phyloP scores from a whole-genome alignment of 1,139 yeast species.

The Taphrina communis region DNA sequence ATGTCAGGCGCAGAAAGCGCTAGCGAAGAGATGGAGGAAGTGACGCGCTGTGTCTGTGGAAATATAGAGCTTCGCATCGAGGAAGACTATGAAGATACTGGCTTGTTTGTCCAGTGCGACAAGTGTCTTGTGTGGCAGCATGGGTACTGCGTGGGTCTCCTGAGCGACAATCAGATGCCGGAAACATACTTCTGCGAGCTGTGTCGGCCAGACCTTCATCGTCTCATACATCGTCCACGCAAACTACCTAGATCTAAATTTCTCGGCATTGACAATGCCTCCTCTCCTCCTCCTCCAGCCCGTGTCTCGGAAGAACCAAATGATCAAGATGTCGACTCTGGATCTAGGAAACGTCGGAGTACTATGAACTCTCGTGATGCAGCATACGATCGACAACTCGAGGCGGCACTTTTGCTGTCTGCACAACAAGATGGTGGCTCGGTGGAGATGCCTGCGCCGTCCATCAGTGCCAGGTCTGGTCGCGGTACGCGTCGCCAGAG shows the following conservation, averaged over 20 bases:
- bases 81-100: slow-evolving; percentile 59
- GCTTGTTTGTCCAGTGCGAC: slow-evolving; percentile 77
- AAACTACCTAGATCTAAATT: slow-evolving; percentile 11
- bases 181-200: slow-evolving; percentile 59
- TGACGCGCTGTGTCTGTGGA: slow-evolving; percentile 68
- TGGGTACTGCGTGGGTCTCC: slow-evolving; percentile 65
- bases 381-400: slow-evolving; percentile 51
- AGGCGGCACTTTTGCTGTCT: slow-evolving; percentile 35
- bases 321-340: slow-evolving; percentile 13
- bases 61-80: slow-evolving; percentile 57
- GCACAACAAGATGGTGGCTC: slow-evolving; percentile 33
- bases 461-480: slow-evolving; percentile 29
- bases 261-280: slow-evolving; percentile 20
- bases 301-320: slow-evolving; percentile 2
- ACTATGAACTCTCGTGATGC: slow-evolving; percentile 58
- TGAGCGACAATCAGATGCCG: slow-evolving; percentile 55
- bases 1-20: slow-evolving; percentile 27
- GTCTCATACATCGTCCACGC: slow-evolving; percentile 45
- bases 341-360: slow-evolving; percentile 48
- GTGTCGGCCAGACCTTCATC: slow-evolving; percentile 58
- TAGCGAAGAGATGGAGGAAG: slow-evolving; percentile 45
- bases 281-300: slow-evolving; percentile 11
- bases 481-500: slow-evolving; percentile 28
- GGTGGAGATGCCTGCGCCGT: slow-evolving; percentile 16
- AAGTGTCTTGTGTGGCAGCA: slow-evolving; percentile 86